Percentiles rank a stretch among this genome's conserved stretches.
These are phyloP conservation scores for Pythium phragmitis DNA, from an alignment of 352 stramenopile genomes.

Conservation along the genomic window DNA sequence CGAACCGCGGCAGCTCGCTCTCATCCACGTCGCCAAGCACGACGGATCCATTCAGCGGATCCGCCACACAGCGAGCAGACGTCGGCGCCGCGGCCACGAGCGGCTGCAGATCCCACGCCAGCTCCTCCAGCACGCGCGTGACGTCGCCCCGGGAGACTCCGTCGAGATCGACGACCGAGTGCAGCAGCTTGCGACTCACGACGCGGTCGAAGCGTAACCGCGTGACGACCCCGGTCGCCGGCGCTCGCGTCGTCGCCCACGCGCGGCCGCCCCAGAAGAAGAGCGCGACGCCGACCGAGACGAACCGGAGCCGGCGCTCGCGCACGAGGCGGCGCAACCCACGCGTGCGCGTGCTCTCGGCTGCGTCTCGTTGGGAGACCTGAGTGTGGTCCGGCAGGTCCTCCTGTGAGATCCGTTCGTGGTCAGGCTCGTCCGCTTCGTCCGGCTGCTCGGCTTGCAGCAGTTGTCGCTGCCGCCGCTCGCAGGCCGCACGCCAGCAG, in stretches of 20 bases:
- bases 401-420: too few species aligned
- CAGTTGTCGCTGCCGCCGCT: constrained; percentile 4
- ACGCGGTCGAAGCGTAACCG: constrained; percentile 40
- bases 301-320: not conserved
- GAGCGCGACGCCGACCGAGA: constrained; percentile 12
- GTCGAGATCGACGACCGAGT: constrained; percentile 19
- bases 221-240: not conserved
- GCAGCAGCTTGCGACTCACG: constrained; percentile 49
- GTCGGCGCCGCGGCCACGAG: constrained; percentile 29
- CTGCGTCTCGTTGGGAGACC: not conserved
- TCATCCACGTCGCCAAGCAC: constrained; percentile 48
- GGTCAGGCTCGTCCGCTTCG: not conserved
- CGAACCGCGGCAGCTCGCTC: constrained; percentile 48
- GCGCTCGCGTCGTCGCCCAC: constrained; percentile 21
- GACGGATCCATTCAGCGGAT: constrained; percentile 4
- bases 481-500: constrained; percentile 19
- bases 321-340: constrained; percentile 12
- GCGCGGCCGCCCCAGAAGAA: constrained; percentile 44
- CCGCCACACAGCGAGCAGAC: constrained; percentile 20
- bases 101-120: constrained; percentile 34
- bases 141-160: constrained; percentile 18
- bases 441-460: constrained; percentile 15
- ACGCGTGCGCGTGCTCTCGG: not conserved
- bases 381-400: too few species aligned
- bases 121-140: constrained; percentile 31